These are phyloP conservation scores for Pseudogymnoascus sp. DNA, from an alignment of 2,329 filamentous ascomycete genomes.

Conservation along the genomic window DNA sequence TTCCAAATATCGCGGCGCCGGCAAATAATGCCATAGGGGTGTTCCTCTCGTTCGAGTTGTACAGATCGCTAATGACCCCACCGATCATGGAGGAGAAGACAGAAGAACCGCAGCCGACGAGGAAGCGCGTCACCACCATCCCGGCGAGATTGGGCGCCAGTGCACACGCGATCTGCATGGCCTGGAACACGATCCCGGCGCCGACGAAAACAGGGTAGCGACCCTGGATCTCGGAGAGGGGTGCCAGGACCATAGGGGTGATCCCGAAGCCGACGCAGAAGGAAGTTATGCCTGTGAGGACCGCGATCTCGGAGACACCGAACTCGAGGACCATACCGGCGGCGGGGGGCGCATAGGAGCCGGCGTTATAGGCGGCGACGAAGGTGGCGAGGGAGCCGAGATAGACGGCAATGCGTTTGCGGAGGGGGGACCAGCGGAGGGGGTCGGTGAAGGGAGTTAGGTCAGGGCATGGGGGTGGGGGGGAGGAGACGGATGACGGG, in stretches of 20 bases:
- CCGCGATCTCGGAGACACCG: slow-evolving; percentile 53
- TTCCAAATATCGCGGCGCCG: slow-evolving; percentile 69
- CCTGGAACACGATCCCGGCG: slow-evolving; percentile 63
- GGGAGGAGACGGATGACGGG: slow-evolving; percentile 8
- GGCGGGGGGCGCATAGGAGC: slow-evolving; percentile 66
- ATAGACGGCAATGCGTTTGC: slow-evolving; percentile 63
- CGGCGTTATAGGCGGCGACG: slow-evolving; percentile 72
- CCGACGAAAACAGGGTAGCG: slow-evolving; percentile 72
- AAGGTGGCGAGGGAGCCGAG: slow-evolving; percentile 70
- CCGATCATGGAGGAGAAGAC: slow-evolving; percentile 84
- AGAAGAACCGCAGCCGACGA: slow-evolving; percentile 68
- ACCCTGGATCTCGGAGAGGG: slow-evolving; percentile 82
- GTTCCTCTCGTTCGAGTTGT: slow-evolving; percentile 69
- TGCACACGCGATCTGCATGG: slow-evolving; percentile 65
- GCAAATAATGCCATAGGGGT: slow-evolving; percentile 86
- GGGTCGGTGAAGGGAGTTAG: slow-evolving; percentile 61
- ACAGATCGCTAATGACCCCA: slow-evolving; percentile 84
- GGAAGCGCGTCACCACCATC: slow-evolving; percentile 67
- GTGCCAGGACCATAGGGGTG: slow-evolving; percentile 81
- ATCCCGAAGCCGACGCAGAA: slow-evolving; percentile 76
- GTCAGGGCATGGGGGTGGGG: slow-evolving; percentile 50
- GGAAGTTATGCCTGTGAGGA: slow-evolving; percentile 67
- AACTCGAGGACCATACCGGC: slow-evolving; percentile 58
- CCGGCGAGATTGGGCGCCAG: slow-evolving; percentile 60
- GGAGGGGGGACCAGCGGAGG: slow-evolving; percentile 59